A percentile compares a stretch with the other conserved stretches of the same genome.
phyloP scores from a whole-genome alignment of 257 asterid species.

The Solanum pinnatisectum region DNA sequence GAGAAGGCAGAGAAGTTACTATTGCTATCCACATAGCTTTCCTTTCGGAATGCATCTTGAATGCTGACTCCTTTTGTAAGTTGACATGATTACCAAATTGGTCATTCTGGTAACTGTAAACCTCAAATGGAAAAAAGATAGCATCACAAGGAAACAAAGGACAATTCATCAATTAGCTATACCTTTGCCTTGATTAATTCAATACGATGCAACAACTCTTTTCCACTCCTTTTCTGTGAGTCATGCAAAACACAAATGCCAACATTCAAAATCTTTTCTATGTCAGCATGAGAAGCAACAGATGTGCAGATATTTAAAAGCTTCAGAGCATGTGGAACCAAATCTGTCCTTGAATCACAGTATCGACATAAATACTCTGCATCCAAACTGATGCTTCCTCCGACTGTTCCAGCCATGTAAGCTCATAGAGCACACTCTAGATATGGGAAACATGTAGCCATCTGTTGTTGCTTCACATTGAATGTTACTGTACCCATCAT shows the following conservation, averaged over 20 bases:
- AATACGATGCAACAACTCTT: conserved; percentile 34
- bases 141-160: neutral
- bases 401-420: conserved; percentile 70
- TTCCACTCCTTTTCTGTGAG: conserved; percentile 36
- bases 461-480: conserved; percentile 47
- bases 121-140: neutral
- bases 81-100: neutral
- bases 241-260: conserved; percentile 42
- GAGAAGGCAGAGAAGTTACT: neutral
- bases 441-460: conserved; percentile 48
- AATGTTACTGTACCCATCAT: conserved; percentile 31
- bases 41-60: neutral
- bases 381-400: conserved; percentile 66
- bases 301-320: conserved; percentile 39
- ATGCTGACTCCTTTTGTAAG: neutral
- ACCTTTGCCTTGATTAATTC: conserved; percentile 55
- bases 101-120: neutral
- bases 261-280: conserved; percentile 45
- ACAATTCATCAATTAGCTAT: conserved; percentile 7
- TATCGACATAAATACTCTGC: conserved; percentile 77
- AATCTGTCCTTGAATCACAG: conserved; percentile 69
- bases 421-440: conserved; percentile 65
- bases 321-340: conserved; percentile 41
- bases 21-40: neutral
- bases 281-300: conserved; percentile 24